phyloP scores from a whole-genome alignment of 495 filamentous ascomycete species.

The Tricharina praecox region DNA sequence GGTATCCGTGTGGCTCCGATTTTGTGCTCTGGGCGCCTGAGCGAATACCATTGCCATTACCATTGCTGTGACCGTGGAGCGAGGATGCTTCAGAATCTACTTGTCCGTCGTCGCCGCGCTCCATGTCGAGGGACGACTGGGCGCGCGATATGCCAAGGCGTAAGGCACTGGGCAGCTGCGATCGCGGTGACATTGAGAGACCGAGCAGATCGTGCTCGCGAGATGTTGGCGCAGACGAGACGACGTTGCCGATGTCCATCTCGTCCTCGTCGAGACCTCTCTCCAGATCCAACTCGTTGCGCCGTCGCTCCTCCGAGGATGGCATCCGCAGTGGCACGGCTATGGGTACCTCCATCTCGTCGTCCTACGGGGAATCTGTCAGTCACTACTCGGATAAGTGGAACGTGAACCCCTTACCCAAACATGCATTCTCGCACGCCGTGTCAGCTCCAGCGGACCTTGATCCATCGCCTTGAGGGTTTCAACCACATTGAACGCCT shows the following conservation, averaged over 20 bases:
- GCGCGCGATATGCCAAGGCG: constrained; percentile 55
- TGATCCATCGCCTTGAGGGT: constrained; percentile 84
- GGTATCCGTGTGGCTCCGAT: neutral
- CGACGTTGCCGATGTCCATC: constrained; percentile 75
- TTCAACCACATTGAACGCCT: constrained; percentile 98
- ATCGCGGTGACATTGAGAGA: constrained; percentile 41
- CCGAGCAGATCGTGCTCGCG: constrained; percentile 56
- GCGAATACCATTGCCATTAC: neutral
- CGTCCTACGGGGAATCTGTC: constrained; percentile 40
- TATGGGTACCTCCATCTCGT: constrained; percentile 85
- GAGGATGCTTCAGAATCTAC: no score
- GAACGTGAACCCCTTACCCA: constrained; percentile 36
- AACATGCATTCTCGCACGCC: constrained; percentile 77
- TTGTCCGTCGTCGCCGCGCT: neutral
- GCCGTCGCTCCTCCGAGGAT: constrained; percentile 55
- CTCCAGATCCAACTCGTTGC: constrained; percentile 32
- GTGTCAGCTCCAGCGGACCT: constrained; percentile 81
- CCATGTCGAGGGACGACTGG: neutral
- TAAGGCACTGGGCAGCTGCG: constrained; percentile 62
- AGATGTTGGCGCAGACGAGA: constrained; percentile 39
- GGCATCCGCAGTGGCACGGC: constrained; percentile 75
- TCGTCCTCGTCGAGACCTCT: constrained; percentile 35
- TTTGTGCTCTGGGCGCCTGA: constrained; percentile 1
- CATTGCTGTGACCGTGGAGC: no score
- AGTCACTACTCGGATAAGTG: neutral